A percentile compares a stretch with the other conserved stretches of the same genome.
phyloP scores from a whole-genome alignment of 768 basidiomycete species.

The Mycena metata region DNA sequence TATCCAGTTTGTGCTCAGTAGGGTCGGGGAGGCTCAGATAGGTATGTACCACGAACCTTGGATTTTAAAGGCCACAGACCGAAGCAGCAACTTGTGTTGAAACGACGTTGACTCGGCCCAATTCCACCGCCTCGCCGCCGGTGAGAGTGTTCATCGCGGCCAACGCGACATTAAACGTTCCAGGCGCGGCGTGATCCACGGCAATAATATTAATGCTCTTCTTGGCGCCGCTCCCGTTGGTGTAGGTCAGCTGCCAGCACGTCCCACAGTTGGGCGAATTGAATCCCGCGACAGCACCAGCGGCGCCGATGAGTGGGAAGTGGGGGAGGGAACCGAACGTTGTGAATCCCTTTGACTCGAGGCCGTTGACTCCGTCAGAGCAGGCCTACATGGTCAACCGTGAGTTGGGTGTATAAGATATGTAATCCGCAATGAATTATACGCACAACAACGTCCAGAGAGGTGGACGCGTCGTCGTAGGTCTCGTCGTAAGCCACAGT shows the following conservation, averaged over 20 bases:
- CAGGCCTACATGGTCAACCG: slow-evolving; percentile 46
- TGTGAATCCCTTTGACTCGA: slow-evolving; percentile 59
- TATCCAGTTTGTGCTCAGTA: no score
- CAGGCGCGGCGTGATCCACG: slow-evolving; percentile 62
- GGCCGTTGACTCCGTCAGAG: slow-evolving; percentile 65
- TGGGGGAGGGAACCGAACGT: slow-evolving; percentile 66
- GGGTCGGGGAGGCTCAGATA: no score
- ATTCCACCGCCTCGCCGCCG: slow-evolving; percentile 55
- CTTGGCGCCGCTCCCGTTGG: slow-evolving; percentile 44
- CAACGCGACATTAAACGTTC: slow-evolving; percentile 62
- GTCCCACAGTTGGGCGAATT: slow-evolving; percentile 68
- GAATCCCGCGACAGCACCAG: slow-evolving; percentile 62
- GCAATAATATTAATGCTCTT: slow-evolving; percentile 63
- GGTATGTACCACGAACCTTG: neutral
- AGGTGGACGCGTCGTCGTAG: slow-evolving; percentile 61
- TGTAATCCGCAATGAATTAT: neutral
- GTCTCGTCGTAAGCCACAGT: slow-evolving; percentile 58
- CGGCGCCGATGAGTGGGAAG: slow-evolving; percentile 74
- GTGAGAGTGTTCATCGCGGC: slow-evolving; percentile 71
- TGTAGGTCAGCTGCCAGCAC: slow-evolving; percentile 72
- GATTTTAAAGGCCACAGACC: slow-evolving; percentile 61
- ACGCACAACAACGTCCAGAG: slow-evolving; percentile 53
- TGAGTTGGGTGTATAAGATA: no score
- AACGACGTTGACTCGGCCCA: slow-evolving; percentile 63
- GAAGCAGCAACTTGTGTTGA: slow-evolving; percentile 59